Evolutionary conservation across 1,284 basidiomycete genomes (phyloP), one percentile per base, ranked within the genome.

Genomic region (Ustilago hordei): DNA sequence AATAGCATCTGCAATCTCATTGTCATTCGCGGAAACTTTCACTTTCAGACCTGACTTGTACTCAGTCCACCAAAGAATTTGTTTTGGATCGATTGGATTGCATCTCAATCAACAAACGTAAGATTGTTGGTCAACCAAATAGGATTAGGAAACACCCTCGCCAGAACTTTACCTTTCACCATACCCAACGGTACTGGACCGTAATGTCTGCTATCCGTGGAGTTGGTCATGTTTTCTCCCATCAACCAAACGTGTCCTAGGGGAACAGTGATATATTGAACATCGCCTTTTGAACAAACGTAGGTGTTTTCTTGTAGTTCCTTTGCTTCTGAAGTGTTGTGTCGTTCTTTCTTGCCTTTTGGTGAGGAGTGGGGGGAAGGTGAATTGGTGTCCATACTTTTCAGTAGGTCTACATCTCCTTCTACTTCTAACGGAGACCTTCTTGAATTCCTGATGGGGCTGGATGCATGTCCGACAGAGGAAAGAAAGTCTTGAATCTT

Each of bases 151-250:
- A 43, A 79, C 11, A 74, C 64, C 88, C 91, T 91, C 0, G 92
- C 93, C 60, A 92, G 82, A 8, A 97, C 88, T 80, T 90, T 93
- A 1, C 93, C 93, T 75, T 91, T 90, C 34, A 98, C 88, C 54
- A 98, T 88, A 3, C 91, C 93, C 70, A 95, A 89, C 0, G 96
- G 92, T 0, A 99, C 92, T 7, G 96, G 95, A 0, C 96, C 96
- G 87, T 98, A 98, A 48, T 89, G 88, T 64, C 95, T 89, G 34
- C 95, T 98, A 87, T 98, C 96, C 9, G 91, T 91, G 50, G 94
- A 95, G 79, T 90, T 90, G 35, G 90, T 89, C 64, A 93, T 88
- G 81, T 99, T 99, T 88, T 99, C 96, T 13, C 96, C 96, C 34
- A 89, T 90, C 50, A 97, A 88, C 95, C 95, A 99, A n/a, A 98